These are phyloP conservation scores for Backusella tuberculispora DNA, from an alignment of 192 early-diverging fungal species.

Conservation along the genomic window DNA sequence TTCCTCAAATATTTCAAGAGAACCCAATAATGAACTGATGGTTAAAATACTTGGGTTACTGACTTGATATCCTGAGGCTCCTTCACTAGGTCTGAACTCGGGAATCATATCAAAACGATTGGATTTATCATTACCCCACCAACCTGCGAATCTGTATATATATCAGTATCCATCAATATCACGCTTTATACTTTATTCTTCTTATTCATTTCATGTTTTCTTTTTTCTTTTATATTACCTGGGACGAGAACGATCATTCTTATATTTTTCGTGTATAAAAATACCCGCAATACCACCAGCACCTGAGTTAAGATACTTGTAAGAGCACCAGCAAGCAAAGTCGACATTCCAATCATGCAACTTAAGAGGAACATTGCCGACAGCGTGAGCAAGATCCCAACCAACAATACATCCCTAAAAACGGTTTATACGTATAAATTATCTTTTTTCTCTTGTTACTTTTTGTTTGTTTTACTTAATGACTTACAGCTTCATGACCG, in stretches of 20 bases:
- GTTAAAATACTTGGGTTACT: conserved; percentile 89
- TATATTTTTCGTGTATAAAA: conserved; percentile 88
- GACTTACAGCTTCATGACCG: conserved; percentile 70
- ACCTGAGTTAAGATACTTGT: conserved; percentile 99
- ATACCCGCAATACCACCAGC: conserved; percentile 92
- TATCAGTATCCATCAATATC: background rate
- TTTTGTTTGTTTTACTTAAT: background rate
- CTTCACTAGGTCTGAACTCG: conserved; percentile 76
- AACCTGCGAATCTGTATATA: conserved; percentile 47
- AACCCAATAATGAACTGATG: conserved; percentile 72
- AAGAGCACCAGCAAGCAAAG: conserved; percentile 98
- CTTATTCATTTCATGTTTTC: background rate
- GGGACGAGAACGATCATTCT: conserved; percentile 55
- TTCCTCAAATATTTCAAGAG: conserved; percentile 78
- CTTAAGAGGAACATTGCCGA: conserved; percentile 86
- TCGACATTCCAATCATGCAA: conserved; percentile 97
- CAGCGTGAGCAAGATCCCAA: conserved; percentile 95
- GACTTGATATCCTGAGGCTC: conserved; percentile 83
- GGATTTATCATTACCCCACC: conserved; percentile 90
- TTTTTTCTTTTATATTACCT: conserved; percentile 43
- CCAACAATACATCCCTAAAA: conserved; percentile 85
- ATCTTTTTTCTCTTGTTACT: background rate
- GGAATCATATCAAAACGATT: conserved; percentile 91
- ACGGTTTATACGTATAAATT: conserved; percentile 3
- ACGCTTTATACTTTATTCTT: background rate